phyloP scores from a whole-genome alignment of 208 protist species.

The Borovskyia barvae region DNA sequence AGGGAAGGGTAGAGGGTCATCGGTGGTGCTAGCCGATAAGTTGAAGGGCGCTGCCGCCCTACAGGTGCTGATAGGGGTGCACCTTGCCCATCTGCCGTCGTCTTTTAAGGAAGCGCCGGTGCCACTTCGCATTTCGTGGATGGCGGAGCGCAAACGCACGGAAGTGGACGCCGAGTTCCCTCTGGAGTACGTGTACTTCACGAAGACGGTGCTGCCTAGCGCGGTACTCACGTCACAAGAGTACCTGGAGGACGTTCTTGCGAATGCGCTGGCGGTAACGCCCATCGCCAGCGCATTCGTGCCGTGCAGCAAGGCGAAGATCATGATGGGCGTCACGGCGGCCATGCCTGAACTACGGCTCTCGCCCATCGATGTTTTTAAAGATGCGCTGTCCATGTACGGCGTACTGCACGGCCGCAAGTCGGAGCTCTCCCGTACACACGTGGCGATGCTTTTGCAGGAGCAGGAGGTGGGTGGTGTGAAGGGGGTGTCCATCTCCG shows the following conservation, averaged over 20 bases:
- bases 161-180: constrained; percentile 15
- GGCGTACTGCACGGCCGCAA: constrained; percentile 62
- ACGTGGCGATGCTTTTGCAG: constrained; percentile 68
- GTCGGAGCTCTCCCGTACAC: constrained; percentile 27
- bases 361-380: constrained; percentile 61
- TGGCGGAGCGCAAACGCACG: constrained; percentile 32
- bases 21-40: constrained; percentile 28
- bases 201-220: constrained; percentile 24
- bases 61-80: constrained; percentile 21
- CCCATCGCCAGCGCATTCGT: constrained; percentile 48
- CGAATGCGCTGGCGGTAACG: constrained; percentile 20
- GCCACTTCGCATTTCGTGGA: constrained; percentile 37
- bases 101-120: constrained; percentile 28
- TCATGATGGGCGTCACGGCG: constrained; percentile 29
- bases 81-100: constrained; percentile 27
- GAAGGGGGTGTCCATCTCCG: constrained; percentile 42
- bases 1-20: not conserved
- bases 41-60: constrained; percentile 37
- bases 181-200: constrained; percentile 63
- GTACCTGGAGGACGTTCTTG: constrained; percentile 42
- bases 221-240: constrained; percentile 23
- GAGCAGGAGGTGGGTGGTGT: constrained; percentile 40
- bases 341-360: constrained; percentile 44
- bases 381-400: constrained; percentile 58
- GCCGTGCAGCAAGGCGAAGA: constrained; percentile 32